Conservation (phyloP, 2,329 filamentous ascomycete species). For the Fusarium longipes region DNA sequence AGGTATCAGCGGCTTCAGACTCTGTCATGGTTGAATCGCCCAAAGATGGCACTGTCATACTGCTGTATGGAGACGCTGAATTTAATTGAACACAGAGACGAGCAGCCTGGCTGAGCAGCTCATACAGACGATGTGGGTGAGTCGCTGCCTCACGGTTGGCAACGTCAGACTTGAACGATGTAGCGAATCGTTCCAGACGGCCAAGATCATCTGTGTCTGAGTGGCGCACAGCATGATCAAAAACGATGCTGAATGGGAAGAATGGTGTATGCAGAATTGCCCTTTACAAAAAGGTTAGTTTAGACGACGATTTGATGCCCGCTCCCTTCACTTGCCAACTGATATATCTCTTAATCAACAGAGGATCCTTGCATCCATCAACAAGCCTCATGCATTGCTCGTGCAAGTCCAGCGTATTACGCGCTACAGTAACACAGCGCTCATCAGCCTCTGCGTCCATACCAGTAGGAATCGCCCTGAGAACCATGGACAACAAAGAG, state of each 20-base stretch:
- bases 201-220: conserved; percentile 12
- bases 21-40: neutral
- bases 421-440: conserved; percentile 49
- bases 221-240: conserved; percentile 47
- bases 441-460: conserved; percentile 6
- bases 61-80: neutral
- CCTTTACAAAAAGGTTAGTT: conserved; percentile 41
- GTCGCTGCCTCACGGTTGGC: conserved; percentile 35
- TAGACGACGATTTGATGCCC: fast-evolving
- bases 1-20: neutral
- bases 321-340: conserved; percentile 46
- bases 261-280: conserved; percentile 52
- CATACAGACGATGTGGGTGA: conserved; percentile 51
- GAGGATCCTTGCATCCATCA: conserved; percentile 41
- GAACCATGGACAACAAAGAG: conserved; percentile 51
- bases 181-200: conserved; percentile 48
- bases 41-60: neutral
- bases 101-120: conserved; percentile 50
- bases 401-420: conserved; percentile 50
- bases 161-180: conserved; percentile 44
- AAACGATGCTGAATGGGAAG: conserved; percentile 53
- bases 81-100: conserved; percentile 42
- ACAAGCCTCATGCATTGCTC: conserved; percentile 48
- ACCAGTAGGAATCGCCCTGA: conserved; percentile 42
- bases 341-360: conserved; percentile 51